Evolutionary conservation across 371 early-diverging fungal species (phyloP).

Genomic region (Mucor circinelloides): DNA sequence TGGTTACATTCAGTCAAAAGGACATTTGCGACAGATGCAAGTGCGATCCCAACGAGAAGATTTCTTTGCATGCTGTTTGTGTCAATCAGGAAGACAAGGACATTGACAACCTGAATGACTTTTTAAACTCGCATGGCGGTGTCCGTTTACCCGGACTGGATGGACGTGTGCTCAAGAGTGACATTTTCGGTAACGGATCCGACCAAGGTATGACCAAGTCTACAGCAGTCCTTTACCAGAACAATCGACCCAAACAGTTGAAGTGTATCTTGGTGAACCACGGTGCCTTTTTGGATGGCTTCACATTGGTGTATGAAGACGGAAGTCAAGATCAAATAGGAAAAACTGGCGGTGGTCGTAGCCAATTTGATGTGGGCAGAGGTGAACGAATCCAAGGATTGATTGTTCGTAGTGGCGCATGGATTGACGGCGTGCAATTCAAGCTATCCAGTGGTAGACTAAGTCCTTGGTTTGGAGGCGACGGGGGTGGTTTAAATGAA

Average conservation of each 20-base stretch:
- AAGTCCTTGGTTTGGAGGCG: slow-evolving; percentile 63
- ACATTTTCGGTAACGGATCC: slow-evolving; percentile 9
- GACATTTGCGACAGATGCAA: slow-evolving; percentile 24
- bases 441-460: slow-evolving; percentile 44
- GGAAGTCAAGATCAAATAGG: slow-evolving; percentile 42
- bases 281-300: slow-evolving; percentile 57
- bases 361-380: slow-evolving; percentile 25
- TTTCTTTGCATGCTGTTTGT: slow-evolving; percentile 43
- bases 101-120: slow-evolving; percentile 31
- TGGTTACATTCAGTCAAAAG: slow-evolving; percentile 1
- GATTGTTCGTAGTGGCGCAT: slow-evolving; percentile 53
- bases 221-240: not conserved
- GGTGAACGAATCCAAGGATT: slow-evolving; percentile 52
- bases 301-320: slow-evolving; percentile 47
- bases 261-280: slow-evolving; percentile 41
- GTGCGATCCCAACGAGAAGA: slow-evolving; percentile 30
- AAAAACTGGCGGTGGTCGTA: slow-evolving; percentile 33
- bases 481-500: slow-evolving; percentile 44
- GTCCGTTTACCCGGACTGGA: slow-evolving; percentile 32
- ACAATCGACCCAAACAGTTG: slow-evolving; percentile 7
- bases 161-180: slow-evolving; percentile 36
- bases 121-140: slow-evolving; percentile 28
- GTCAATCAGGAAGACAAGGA: slow-evolving; percentile 34
- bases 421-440: slow-evolving; percentile 67
- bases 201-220: slow-evolving; percentile 13